Evolutionary conservation across 352 stramenopile genomes (phyloP).

Genomic region (Saprolegnia parasitica): DNA sequence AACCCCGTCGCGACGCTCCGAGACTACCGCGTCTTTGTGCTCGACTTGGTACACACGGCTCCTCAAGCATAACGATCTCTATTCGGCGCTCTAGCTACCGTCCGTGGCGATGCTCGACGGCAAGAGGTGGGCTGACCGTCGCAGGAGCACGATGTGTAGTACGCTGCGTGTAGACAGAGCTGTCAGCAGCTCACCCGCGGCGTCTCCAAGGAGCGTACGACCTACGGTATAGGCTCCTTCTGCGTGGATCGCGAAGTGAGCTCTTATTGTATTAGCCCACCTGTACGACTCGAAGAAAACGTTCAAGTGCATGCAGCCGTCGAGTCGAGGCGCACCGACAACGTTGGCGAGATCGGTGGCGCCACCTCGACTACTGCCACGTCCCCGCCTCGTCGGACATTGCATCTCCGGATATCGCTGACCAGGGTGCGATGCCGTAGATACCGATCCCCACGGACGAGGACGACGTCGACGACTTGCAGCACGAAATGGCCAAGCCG

Average conservation of each 20-base stretch:
- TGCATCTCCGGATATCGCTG: too few species aligned
- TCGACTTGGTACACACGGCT: slow-evolving; percentile 17
- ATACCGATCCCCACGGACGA: not conserved
- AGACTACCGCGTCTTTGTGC: slow-evolving; percentile 14
- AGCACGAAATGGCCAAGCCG: not conserved
- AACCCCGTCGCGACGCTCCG: slow-evolving; percentile 6
- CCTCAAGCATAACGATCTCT: too few species aligned
- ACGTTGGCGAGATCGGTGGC: too few species aligned
- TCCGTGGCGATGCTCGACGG: slow-evolving; percentile 15
- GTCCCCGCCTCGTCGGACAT: too few species aligned
- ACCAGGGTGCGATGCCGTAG: too few species aligned
- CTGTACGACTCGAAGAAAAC: slow-evolving; percentile 17
- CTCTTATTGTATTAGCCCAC: not conserved
- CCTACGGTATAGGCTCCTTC: slow-evolving; percentile 10
- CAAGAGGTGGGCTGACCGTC: not conserved
- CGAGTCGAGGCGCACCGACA: too few species aligned
- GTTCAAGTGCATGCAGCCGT: slow-evolving; percentile 5
- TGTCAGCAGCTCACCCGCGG: slow-evolving; percentile 8
- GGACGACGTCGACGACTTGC: not conserved
- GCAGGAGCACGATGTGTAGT: not conserved
- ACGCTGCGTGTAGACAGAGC: slow-evolving; percentile 6
- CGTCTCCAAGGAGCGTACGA: not conserved
- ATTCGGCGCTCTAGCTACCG: slow-evolving; percentile 5
- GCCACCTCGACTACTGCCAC: too few species aligned
- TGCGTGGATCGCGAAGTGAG: not conserved